Evolutionary conservation across 805 yeast genomes (phyloP).

Genomic region (Pichia exigua): DNA sequence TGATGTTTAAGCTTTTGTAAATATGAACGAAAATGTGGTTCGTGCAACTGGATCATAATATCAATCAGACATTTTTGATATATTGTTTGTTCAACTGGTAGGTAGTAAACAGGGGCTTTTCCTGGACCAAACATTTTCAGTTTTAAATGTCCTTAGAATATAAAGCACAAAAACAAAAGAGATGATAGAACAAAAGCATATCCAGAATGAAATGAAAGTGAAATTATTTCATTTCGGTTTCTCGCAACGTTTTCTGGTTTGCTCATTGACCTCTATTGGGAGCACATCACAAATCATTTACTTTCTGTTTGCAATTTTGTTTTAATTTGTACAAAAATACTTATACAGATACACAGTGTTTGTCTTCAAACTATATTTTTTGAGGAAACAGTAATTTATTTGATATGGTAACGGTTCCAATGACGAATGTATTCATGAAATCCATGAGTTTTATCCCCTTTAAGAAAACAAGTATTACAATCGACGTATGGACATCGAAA

Average conservation of each 20-base stretch:
- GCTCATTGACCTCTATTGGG: not conserved
- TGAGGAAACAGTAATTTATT: not conserved
- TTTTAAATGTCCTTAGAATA: not conserved
- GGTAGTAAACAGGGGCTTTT: conserved; percentile 19
- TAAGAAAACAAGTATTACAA: conserved; percentile 4
- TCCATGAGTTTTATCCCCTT: conserved; percentile 13
- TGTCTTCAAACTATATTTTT: not conserved
- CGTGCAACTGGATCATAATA: conserved; percentile 37
- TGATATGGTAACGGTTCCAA: conserved; percentile 7
- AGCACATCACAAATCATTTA: not conserved
- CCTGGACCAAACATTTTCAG: not conserved
- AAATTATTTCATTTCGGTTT: not conserved
- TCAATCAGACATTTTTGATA: conserved; percentile 39
- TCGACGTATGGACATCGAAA: conserved; percentile 7
- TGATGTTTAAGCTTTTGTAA: not conserved
- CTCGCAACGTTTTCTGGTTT: not conserved
- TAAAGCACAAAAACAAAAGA: not conserved
- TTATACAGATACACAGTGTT: not conserved
- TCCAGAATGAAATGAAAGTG: not conserved
- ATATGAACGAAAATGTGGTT: conserved; percentile 14
- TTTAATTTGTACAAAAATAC: no score
- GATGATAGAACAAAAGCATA: not conserved
- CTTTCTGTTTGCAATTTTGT: not conserved
- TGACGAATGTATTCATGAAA: conserved; percentile 12
- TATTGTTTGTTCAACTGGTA: conserved; percentile 38